A percentile compares a stretch with the other conserved stretches of the same genome.
Evolutionary conservation across 2,329 filamentous ascomycete species (phyloP).

Genomic region (Colletotrichum chlorophyti): DNA sequence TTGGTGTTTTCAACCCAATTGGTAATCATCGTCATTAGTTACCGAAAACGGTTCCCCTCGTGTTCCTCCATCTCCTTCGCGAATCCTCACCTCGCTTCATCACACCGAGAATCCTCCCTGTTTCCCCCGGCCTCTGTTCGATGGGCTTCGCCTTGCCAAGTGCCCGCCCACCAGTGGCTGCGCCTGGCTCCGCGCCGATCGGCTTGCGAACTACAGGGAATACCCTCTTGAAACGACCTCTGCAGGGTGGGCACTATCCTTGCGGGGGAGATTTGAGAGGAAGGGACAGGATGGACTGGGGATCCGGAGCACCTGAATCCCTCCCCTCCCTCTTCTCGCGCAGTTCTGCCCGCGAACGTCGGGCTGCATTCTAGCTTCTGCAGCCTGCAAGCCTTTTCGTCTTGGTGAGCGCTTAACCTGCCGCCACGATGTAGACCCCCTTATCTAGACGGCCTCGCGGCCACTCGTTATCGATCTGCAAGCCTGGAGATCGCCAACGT

Average conservation of each 20-base stretch:
- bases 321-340: no score
- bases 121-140: background rate
- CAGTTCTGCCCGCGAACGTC: background rate
- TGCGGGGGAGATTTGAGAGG: slow-evolving; percentile 6
- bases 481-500: slow-evolving; percentile 19
- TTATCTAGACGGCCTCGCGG: background rate
- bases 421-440: slow-evolving; percentile 1
- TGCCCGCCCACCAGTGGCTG: background rate
- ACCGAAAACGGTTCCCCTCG: background rate
- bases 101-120: background rate
- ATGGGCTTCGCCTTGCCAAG: background rate
- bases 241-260: slow-evolving; percentile 5
- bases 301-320: background rate
- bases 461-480: background rate
- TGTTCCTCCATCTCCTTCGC: background rate
- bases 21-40: background rate
- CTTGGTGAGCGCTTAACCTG: slow-evolving; percentile 16
- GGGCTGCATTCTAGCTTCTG: background rate
- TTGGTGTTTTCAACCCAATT: background rate
- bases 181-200: slow-evolving; percentile 7
- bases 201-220: slow-evolving; percentile 3
- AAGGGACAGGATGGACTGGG: slow-evolving; percentile 1
- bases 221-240: slow-evolving; percentile 12
- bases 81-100: slow-evolving; percentile 5
- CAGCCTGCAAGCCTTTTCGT: slow-evolving; percentile 5